Conservation (phyloP, 2,329 filamentous ascomycete genomes). For the Coniochaeta prunicola region DNA sequence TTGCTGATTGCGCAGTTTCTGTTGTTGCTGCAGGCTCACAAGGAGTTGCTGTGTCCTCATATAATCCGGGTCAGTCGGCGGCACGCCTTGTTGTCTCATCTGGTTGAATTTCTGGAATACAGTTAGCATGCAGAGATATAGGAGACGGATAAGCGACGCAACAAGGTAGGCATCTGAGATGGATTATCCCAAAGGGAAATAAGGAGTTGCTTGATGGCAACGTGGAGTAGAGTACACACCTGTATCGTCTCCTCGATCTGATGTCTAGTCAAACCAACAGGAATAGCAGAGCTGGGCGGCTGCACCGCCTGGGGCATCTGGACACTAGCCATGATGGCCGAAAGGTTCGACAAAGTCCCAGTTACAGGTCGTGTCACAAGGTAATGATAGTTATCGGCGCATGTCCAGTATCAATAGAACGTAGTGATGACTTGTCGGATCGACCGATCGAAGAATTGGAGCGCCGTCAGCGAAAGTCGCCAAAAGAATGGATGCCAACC, state of each 20-base stretch:
- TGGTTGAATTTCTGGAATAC: slow-evolving; percentile 68
- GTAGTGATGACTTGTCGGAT: not conserved
- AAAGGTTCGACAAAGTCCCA: slow-evolving; percentile 14
- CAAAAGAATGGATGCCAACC: not conserved
- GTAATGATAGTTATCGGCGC: slow-evolving; percentile 23
- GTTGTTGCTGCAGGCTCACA: slow-evolving; percentile 60
- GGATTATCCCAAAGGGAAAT: not conserved
- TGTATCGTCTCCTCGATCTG: slow-evolving; percentile 68
- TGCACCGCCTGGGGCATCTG: slow-evolving; percentile 65
- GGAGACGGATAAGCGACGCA: not conserved
- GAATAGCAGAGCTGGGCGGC: slow-evolving; percentile 55
- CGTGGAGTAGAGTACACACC: slow-evolving; percentile 35
- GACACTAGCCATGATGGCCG: slow-evolving; percentile 67
- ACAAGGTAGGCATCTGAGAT: not conserved
- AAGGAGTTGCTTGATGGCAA: not conserved
- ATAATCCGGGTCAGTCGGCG: slow-evolving; percentile 77
- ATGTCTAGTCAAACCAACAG: slow-evolving; percentile 64
- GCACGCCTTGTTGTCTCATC: slow-evolving; percentile 80
- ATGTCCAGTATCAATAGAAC: slow-evolving; percentile 21
- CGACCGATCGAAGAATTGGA: not conserved
- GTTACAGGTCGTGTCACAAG: slow-evolving; percentile 10
- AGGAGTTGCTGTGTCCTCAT: slow-evolving; percentile 75
- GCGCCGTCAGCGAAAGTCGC: not conserved
- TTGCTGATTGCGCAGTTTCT: slow-evolving; percentile 46
- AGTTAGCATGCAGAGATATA: not conserved